phyloP scores from a whole-genome alignment of 495 filamentous ascomycete genomes.

The Diplogelasinospora grovesii region DNA sequence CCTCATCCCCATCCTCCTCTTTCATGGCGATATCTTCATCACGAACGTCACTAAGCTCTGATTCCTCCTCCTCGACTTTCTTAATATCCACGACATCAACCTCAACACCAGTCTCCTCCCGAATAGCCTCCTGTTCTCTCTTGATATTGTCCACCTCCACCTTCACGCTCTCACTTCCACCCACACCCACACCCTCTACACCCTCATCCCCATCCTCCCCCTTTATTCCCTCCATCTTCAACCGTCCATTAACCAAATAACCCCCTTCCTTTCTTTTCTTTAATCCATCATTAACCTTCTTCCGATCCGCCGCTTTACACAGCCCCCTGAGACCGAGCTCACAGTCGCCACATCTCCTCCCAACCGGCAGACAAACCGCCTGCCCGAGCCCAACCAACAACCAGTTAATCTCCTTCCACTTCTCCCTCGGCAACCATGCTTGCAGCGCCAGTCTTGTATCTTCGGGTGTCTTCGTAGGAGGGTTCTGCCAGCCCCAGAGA shows the following conservation, averaged over 20 bases:
- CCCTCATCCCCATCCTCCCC: slow-evolving; percentile 18
- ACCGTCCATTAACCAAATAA: slow-evolving; percentile 27
- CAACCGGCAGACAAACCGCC: slow-evolving; percentile 74
- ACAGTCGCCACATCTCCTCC: slow-evolving; percentile 75
- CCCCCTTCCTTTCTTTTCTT: slow-evolving; percentile 27
- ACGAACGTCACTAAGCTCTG: no score
- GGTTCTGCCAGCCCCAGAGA: slow-evolving; percentile 80
- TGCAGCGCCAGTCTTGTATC: slow-evolving; percentile 74
- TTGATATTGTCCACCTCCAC: slow-evolving; percentile 14
- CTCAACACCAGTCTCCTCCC: neutral
- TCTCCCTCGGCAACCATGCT: slow-evolving; percentile 76
- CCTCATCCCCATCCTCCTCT: slow-evolving; percentile 16
- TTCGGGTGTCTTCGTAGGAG: slow-evolving; percentile 71
- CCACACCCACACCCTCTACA: slow-evolving; percentile 21
- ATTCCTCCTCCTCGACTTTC: slow-evolving; percentile 5
- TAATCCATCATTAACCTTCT: slow-evolving; percentile 44
- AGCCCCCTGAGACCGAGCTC: slow-evolving; percentile 64
- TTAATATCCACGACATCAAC: slow-evolving; percentile 1
- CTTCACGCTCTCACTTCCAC: slow-evolving; percentile 18
- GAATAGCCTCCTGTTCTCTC: slow-evolving; percentile 3
- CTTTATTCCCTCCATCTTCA: slow-evolving; percentile 17
- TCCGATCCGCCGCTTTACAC: slow-evolving; percentile 64
- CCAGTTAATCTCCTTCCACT: slow-evolving; percentile 93
- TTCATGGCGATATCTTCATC: no score
- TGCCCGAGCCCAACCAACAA: slow-evolving; percentile 88